Evolutionary conservation across 345 rosid species (phyloP).

Genomic region (Conringia planisiliqua): DNA sequence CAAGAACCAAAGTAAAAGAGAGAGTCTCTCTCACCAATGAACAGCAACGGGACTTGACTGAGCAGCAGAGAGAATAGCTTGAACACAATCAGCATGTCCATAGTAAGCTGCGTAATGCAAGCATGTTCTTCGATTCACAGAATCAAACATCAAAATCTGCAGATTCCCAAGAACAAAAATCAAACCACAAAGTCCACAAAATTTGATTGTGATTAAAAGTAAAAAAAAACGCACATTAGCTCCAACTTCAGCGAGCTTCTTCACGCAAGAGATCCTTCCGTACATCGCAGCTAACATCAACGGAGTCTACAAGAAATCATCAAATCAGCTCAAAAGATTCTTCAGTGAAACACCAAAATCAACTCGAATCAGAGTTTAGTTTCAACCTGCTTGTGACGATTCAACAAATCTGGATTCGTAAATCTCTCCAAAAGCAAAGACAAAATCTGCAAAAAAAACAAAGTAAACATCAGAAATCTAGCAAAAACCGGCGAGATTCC

Average conservation of each 20-base stretch:
- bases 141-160: slow-evolving; percentile 95
- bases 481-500: neutral
- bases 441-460: slow-evolving; percentile 60
- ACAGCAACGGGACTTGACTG: slow-evolving; percentile 76
- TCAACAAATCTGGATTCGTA: slow-evolving; percentile 69
- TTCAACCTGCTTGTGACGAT: slow-evolving; percentile 90
- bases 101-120: slow-evolving; percentile 94
- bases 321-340: slow-evolving; percentile 11
- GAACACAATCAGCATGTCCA: slow-evolving; percentile 80
- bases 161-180: neutral
- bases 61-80: slow-evolving; percentile 76
- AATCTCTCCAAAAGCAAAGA: slow-evolving; percentile 69
- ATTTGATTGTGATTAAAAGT: no score
- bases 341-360: neutral
- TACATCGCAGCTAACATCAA: slow-evolving; percentile 98
- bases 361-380: neutral
- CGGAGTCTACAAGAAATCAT: slow-evolving; percentile 55
- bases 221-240: slow-evolving; percentile 52
- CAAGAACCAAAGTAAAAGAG: neutral
- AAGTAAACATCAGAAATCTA: neutral
- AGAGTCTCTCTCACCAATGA: slow-evolving; percentile 52
- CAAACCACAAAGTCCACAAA: no score
- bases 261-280: slow-evolving; percentile 77
- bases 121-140: slow-evolving; percentile 81
- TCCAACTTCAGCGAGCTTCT: slow-evolving; percentile 86